phyloP scores from a whole-genome alignment of 2,329 filamentous ascomycete species.

The Colletotrichum australisinense region DNA sequence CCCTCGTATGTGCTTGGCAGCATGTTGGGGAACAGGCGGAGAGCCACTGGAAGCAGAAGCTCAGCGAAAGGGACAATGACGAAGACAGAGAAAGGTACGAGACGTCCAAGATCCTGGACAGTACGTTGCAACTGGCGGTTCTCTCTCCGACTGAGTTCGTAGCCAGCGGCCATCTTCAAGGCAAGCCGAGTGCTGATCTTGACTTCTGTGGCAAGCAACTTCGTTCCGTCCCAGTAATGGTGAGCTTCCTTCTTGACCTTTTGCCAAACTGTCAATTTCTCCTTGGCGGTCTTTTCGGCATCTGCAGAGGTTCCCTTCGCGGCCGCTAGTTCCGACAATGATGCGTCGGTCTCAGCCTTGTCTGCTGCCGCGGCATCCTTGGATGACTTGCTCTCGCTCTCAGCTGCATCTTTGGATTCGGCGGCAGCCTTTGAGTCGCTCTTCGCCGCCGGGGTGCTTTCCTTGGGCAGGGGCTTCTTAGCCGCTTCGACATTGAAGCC shows the following conservation, averaged over 20 bases:
- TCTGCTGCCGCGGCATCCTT: conserved; percentile 44
- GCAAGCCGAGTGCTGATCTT: conserved; percentile 92
- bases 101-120: conserved; percentile 89
- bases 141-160: conserved; percentile 94
- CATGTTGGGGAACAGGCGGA: conserved; percentile 97
- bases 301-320: conserved; percentile 71
- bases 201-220: conserved; percentile 91
- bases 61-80: conserved; percentile 97
- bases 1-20: conserved; percentile 97
- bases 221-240: conserved; percentile 99
- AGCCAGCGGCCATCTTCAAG: conserved; percentile 97
- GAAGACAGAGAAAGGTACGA: conserved; percentile 97
- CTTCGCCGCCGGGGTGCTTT: conserved; percentile 52
- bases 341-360: conserved; percentile 53
- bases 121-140: conserved; percentile 92
- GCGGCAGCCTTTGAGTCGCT: conserved; percentile 47
- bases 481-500: conserved; percentile 93
- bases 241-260: conserved; percentile 94
- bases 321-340: conserved; percentile 71
- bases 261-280: conserved; percentile 89
- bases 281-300: conserved; percentile 73
- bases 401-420: conserved; percentile 33
- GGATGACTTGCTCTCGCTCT: conserved; percentile 39
- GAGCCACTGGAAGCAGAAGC: conserved; percentile 87
- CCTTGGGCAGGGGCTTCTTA: conserved; percentile 81